These are phyloP conservation scores for Phytophthora agathidicida DNA, from an alignment of 352 stramenopile genomes.

Conservation along the genomic window DNA sequence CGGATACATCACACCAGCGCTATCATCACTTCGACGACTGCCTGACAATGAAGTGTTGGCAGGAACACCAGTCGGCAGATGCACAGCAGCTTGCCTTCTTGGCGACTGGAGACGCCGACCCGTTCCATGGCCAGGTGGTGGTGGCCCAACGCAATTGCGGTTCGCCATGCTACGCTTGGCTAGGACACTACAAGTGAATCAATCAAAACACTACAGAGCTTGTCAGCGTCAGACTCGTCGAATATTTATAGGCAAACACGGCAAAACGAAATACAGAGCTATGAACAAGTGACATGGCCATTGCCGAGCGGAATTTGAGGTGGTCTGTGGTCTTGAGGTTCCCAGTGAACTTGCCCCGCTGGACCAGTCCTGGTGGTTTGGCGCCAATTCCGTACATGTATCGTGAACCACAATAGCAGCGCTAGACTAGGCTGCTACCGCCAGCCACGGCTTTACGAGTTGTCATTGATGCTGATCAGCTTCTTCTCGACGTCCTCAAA, in stretches of 20 bases:
- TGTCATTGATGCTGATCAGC: constrained; percentile 84
- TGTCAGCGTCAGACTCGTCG: constrained; percentile 6
- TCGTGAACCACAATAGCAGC: constrained; percentile 25
- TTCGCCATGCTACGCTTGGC: constrained; percentile 20
- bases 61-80: constrained; percentile 15
- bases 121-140: constrained; percentile 10
- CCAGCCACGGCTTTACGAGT: constrained; percentile 61
- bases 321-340: constrained; percentile 40
- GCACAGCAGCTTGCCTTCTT: constrained; percentile 17
- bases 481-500: constrained; percentile 88
- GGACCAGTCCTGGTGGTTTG: constrained; percentile 2
- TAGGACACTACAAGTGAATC: not conserved
- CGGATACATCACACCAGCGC: constrained; percentile 3
- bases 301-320: constrained; percentile 23
- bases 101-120: constrained; percentile 21
- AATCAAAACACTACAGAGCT: constrained; percentile 2
- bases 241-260: constrained; percentile 31
- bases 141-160: constrained; percentile 10
- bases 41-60: not conserved
- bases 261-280: not conserved
- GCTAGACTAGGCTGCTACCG: constrained; percentile 20
- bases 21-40: not conserved
- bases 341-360: constrained; percentile 12
- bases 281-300: constrained; percentile 34
- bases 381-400: not conserved